Base-by-base conservation (phyloP, 2,329 filamentous ascomycete species). In the Pseudocercospora vitis region DNA sequence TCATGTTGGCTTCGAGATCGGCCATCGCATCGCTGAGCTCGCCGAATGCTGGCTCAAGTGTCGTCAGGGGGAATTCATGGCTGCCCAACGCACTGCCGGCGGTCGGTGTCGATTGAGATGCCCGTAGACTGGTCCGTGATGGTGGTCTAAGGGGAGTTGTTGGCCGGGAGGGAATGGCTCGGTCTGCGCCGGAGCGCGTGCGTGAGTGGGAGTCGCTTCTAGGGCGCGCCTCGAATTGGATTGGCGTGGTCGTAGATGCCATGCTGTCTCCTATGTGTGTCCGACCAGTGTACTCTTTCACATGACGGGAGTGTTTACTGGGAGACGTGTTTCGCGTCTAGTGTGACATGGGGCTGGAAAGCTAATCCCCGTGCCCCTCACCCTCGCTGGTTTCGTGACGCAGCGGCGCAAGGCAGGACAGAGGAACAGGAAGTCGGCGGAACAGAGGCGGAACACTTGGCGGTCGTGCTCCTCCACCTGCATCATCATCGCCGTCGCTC, bases 1-100 rank as follows among this genome's bases (percentile, higher is more conserved):
- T 90, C 77, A 97, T 91, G 71, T 99, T 97, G 56, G 91, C 89
- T 76, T 99, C 94, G 7, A 99, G 81, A 65, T 97, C 94, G 19
- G 91, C 90, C 83, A 97, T 91, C 54, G 88, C 87, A 71, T 99
- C 94, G 7, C 89, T 88, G 1, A 99, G 80, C 74, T 99, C 94
- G 11, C 90, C 90, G 71, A 99, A 97, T 11, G 88, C 87, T 0
- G 91, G 89, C 69, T 97, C 91, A 53, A 97, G 85, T 2, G 81
- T 75, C 63, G 92, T 89, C 56, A 97, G 83, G 0, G 91, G 90
- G 55, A 86, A 84, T 3, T 81, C 73, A 3, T 78, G 75, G 40
- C 81, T 78, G 29, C 77, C 65, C 21, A 66, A 61, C 39, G 65
- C 68, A 57, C 70, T 45, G 23, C 49, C 53, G 37, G 55, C 60